Conservation (phyloP, 2,329 filamentous ascomycete species). For the Dactylella cylindrospora region DNA sequence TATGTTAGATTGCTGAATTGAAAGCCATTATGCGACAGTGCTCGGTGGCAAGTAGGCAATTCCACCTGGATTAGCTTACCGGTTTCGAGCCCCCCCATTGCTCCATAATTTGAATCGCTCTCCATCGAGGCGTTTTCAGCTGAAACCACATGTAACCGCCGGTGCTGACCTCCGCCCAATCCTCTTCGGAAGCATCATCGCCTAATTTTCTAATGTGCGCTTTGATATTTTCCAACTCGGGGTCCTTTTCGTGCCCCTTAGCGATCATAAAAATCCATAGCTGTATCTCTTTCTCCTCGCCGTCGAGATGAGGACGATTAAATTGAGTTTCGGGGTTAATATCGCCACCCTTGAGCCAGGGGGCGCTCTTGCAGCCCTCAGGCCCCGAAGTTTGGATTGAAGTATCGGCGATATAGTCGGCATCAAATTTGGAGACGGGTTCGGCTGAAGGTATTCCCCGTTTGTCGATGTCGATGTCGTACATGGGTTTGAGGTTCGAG, state of each 20-base stretch:
- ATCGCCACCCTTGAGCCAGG: too few species aligned
- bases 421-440: too few species aligned
- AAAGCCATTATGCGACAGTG: too few species aligned
- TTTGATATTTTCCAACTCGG: conserved; percentile 2
- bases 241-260: not conserved
- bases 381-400: too few species aligned
- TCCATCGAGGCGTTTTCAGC: not conserved
- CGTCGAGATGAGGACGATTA: not conserved
- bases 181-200: not conserved
- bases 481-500: too few species aligned
- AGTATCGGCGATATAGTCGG: too few species aligned
- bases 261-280: not conserved
- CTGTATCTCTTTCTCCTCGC: not conserved
- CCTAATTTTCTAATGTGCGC: not conserved
- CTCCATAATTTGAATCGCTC: not conserved
- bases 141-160: conserved; percentile 2
- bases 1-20: too few species aligned
- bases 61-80: not conserved
- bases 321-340: not conserved
- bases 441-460: too few species aligned
- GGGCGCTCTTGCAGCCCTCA: too few species aligned
- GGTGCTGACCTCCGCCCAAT: not conserved
- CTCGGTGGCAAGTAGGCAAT: too few species aligned
- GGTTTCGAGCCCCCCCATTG: conserved; percentile 1
- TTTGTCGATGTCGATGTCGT: too few species aligned